These are phyloP conservation scores for Apophysomyces variabilis DNA, from an alignment of 371 early-diverging fungal genomes.

Conservation along the genomic window DNA sequence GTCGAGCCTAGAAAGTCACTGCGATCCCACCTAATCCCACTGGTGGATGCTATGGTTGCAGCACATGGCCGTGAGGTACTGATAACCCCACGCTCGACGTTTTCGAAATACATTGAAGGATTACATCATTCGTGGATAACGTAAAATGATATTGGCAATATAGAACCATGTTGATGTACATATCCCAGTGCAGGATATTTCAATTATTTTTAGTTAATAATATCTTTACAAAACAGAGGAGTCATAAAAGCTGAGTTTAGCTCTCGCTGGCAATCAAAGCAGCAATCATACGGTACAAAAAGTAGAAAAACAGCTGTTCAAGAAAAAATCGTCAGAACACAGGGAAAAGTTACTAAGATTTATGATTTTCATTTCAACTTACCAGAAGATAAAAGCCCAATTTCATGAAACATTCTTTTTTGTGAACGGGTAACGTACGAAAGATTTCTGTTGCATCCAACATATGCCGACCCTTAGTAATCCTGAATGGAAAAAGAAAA, in stretches of 20 bases:
- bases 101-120: constrained; percentile 44
- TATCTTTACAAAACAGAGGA: no score
- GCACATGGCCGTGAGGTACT: constrained; percentile 39
- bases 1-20: constrained; percentile 37
- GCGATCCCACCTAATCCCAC: constrained; percentile 30
- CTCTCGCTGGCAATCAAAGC: constrained; percentile 40
- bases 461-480: constrained; percentile 77
- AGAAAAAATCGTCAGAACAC: not conserved
- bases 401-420: constrained; percentile 91
- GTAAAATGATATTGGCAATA: not conserved
- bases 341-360: not conserved
- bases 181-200: no score
- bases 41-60: constrained; percentile 53
- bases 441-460: constrained; percentile 96
- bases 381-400: constrained; percentile 86
- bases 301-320: constrained; percentile 77
- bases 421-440: constrained; percentile 84
- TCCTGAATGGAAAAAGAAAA: constrained; percentile 44
- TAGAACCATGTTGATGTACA: no score
- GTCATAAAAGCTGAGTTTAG: not conserved
- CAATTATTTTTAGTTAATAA: no score
- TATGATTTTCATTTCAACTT: constrained; percentile 18
- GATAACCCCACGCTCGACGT: constrained; percentile 49
- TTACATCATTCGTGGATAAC: constrained; percentile 36
- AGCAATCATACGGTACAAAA: constrained; percentile 66